These are phyloP conservation scores for Hyphodiscus hymeniophilus DNA, from an alignment of 495 filamentous ascomycete species.

Conservation along the genomic window DNA sequence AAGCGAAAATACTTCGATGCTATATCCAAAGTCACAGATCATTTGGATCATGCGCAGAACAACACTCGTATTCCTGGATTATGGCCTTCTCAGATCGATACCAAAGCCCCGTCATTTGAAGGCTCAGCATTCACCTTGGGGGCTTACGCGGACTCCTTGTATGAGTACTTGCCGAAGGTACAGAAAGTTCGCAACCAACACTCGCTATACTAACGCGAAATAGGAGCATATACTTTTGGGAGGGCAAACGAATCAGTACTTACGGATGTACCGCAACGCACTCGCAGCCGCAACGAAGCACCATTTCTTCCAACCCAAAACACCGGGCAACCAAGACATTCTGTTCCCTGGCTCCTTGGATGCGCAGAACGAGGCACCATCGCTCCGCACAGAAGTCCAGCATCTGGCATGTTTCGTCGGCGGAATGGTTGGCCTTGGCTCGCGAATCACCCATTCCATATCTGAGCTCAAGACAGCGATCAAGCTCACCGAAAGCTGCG, in stretches of 20 bases:
- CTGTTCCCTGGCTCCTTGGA: conserved; percentile 54
- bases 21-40: conserved; percentile 78
- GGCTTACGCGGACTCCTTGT: conserved; percentile 75
- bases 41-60: conserved; percentile 65
- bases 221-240: conserved; percentile 23
- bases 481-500: conserved; percentile 79
- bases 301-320: conserved; percentile 81
- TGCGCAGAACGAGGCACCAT: conserved; percentile 32
- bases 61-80: conserved; percentile 66
- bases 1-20: conserved; percentile 88
- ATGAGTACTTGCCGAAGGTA: conserved; percentile 87
- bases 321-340: conserved; percentile 60
- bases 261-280: background rate
- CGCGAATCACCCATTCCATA: conserved; percentile 57
- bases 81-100: no score
- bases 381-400: conserved; percentile 31
- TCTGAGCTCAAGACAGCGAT: conserved; percentile 64
- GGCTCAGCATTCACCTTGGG: conserved; percentile 72
- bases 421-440: conserved; percentile 85
- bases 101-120: no score
- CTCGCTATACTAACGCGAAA: conserved; percentile 56
- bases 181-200: no score
- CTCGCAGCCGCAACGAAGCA: conserved; percentile 22
- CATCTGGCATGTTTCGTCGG: conserved; percentile 68
- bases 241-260: conserved; percentile 50